These are phyloP conservation scores for Pezizomycotina sp. DNA, from an alignment of 2,329 filamentous ascomycete genomes.

Conservation along the genomic window DNA sequence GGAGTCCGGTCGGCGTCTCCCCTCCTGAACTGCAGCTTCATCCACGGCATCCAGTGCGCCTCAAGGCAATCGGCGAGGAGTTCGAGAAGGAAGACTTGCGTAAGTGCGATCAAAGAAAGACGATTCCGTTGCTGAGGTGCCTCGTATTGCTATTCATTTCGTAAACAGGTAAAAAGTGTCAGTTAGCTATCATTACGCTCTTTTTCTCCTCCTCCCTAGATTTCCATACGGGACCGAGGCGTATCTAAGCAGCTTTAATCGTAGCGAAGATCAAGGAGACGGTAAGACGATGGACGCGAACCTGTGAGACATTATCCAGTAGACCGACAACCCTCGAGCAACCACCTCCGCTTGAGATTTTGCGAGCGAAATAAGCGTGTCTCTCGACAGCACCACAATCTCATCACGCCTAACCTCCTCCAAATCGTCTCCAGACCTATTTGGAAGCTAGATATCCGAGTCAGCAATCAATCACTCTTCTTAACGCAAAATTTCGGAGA, in stretches of 20 bases:
- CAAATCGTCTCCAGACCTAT: slow-evolving; percentile 24
- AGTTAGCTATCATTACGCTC: too few species aligned
- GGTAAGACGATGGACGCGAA: slow-evolving; percentile 9
- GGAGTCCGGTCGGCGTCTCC: not conserved
- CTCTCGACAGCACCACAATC: slow-evolving; percentile 22
- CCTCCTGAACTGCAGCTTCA: slow-evolving; percentile 27
- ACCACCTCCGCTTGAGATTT: slow-evolving; percentile 24
- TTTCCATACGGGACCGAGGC: too few species aligned
- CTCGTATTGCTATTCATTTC: slow-evolving; percentile 11
- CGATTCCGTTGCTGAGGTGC: slow-evolving; percentile 10
- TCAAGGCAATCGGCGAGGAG: slow-evolving; percentile 49
- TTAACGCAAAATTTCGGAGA: not conserved
- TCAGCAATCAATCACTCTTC: not conserved
- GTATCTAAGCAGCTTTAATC: too few species aligned
- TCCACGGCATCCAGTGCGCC: slow-evolving; percentile 44
- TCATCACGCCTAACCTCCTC: slow-evolving; percentile 25
- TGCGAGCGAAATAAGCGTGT: slow-evolving; percentile 24
- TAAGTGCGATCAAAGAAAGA: slow-evolving; percentile 36
- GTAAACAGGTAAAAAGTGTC: too few species aligned
- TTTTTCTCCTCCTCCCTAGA: too few species aligned
- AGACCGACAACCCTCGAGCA: slow-evolving; percentile 22
- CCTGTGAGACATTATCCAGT: slow-evolving; percentile 25
- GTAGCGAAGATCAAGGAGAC: too few species aligned
- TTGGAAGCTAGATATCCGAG: slow-evolving; percentile 22
- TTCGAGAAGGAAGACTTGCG: slow-evolving; percentile 47